Evolutionary conservation across 73 alveolate genomes (phyloP).

Genomic region (Paramecium tetraurelia): DNA sequence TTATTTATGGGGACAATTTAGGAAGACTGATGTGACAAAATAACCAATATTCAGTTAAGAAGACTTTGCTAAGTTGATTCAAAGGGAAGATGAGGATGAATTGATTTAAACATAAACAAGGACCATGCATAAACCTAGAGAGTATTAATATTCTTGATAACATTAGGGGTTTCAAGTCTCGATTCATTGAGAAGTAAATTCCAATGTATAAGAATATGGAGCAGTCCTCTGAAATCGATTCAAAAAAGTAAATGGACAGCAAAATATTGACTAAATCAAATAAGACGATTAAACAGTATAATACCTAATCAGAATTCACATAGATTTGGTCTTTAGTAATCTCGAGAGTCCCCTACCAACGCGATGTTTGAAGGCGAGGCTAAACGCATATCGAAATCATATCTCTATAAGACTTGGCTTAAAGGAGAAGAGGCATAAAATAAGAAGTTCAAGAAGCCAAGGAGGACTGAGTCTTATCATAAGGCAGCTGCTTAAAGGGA

Average conservation of each 20-base stretch:
- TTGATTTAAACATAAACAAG: not conserved
- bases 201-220: not conserved
- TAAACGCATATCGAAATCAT: not conserved
- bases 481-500: not conserved
- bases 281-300: not conserved
- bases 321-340: not conserved
- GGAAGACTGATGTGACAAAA: slow-evolving; percentile 21
- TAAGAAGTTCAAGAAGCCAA: not conserved
- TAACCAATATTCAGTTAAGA: slow-evolving; percentile 15
- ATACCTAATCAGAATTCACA: not conserved
- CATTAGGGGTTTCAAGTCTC: not conserved
- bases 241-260: not conserved
- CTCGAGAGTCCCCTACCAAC: not conserved
- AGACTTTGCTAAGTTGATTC: not conserved
- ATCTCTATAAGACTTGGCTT: not conserved
- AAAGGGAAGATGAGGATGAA: slow-evolving; percentile 12
- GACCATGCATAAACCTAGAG: not conserved
- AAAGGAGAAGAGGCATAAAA: not conserved
- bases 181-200: not conserved
- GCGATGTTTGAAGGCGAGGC: not conserved
- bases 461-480: not conserved
- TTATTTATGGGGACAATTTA: not conserved
- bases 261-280: not conserved
- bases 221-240: not conserved
- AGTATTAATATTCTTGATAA: not conserved